These are phyloP conservation scores for Phytophthora pini DNA, from an alignment of 352 stramenopile genomes.

Conservation along the genomic window DNA sequence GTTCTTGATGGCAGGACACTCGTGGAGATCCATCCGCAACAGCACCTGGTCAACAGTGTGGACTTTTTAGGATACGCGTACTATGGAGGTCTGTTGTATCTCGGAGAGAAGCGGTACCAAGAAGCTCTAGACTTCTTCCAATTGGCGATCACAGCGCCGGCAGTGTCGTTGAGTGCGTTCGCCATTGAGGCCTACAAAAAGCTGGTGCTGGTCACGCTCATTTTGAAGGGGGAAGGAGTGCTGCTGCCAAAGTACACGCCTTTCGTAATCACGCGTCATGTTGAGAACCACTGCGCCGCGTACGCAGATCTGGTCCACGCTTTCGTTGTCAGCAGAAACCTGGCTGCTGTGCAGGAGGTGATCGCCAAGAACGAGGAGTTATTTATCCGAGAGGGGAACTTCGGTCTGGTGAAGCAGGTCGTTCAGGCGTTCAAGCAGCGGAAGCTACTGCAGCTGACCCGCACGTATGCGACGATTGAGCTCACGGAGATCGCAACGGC, in stretches of 20 bases:
- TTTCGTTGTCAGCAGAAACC: conserved; percentile 54
- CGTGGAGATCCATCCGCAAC: conserved; percentile 73
- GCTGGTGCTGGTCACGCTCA: conserved; percentile 69
- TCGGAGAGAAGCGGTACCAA: conserved; percentile 81
- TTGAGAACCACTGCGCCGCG: conserved; percentile 68
- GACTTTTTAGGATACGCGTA: conserved; percentile 88
- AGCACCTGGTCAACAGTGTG: conserved; percentile 55
- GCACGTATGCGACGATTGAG: conserved; percentile 82
- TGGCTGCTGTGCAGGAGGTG: conserved; percentile 39
- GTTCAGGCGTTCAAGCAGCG: conserved; percentile 70
- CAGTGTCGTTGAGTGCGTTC: conserved; percentile 76
- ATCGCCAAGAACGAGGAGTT: conserved; percentile 47
- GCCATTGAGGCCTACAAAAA: conserved; percentile 89
- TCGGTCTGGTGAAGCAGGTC: conserved; percentile 83
- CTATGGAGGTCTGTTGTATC: conserved; percentile 78
- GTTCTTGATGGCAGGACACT: conserved; percentile 49
- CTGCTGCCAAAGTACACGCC: conserved; percentile 83
- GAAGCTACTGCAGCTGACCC: conserved; percentile 78
- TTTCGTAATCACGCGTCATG: conserved; percentile 74
- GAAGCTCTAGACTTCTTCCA: conserved; percentile 79
- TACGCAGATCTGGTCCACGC: conserved; percentile 68
- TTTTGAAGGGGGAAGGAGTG: conserved; percentile 56
- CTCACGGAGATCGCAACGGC: conserved; percentile 63
- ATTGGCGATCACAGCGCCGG: conserved; percentile 75
- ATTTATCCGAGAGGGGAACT: conserved; percentile 72